A percentile compares a stretch with the other conserved stretches of the same genome.
phyloP scores from a whole-genome alignment of 129 eudicot genomes.

The Lactuca saligna region DNA sequence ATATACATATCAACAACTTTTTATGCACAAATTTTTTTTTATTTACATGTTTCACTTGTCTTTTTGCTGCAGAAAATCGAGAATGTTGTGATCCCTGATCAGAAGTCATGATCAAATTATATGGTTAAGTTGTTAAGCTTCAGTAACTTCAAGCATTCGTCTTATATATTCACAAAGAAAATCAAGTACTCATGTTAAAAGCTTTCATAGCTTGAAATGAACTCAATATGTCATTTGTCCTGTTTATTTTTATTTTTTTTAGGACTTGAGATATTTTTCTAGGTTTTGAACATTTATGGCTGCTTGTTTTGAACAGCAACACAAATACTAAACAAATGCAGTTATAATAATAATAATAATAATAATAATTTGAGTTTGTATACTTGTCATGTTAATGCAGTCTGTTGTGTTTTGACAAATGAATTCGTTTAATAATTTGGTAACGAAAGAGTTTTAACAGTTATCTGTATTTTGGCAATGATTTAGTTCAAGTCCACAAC shows the following conservation, averaged over 20 bases:
- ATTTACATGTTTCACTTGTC: slow-evolving; percentile 23
- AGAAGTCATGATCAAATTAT: slow-evolving; percentile 27
- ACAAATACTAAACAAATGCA: slow-evolving; percentile 18
- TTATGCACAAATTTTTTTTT: not conserved
- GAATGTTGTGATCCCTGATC: slow-evolving; percentile 42
- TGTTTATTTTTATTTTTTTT: not conserved
- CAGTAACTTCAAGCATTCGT: slow-evolving; percentile 16
- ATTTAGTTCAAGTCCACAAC: too few species aligned
- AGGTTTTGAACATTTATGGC: slow-evolving; percentile 17
- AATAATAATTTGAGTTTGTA: slow-evolving; percentile 20
- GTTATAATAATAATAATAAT: slow-evolving; percentile 24
- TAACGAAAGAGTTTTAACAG: too few species aligned
- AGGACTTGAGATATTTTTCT: slow-evolving; percentile 12
- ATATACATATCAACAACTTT: not conserved
- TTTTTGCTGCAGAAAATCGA: slow-evolving; percentile 48
- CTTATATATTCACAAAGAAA: slow-evolving; percentile 7
- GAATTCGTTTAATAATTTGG: not conserved
- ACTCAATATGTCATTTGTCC: slow-evolving; percentile 10
- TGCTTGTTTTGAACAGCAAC: slow-evolving; percentile 18
- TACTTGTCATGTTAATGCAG: not conserved
- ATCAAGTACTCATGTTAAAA: slow-evolving; percentile 12
- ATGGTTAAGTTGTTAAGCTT: slow-evolving; percentile 19
- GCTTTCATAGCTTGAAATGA: not conserved
- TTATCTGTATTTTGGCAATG: too few species aligned
- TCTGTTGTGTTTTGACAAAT: not conserved